Conservation (phyloP, 805 yeast genomes). For the Candida tallmaniae region DNA sequence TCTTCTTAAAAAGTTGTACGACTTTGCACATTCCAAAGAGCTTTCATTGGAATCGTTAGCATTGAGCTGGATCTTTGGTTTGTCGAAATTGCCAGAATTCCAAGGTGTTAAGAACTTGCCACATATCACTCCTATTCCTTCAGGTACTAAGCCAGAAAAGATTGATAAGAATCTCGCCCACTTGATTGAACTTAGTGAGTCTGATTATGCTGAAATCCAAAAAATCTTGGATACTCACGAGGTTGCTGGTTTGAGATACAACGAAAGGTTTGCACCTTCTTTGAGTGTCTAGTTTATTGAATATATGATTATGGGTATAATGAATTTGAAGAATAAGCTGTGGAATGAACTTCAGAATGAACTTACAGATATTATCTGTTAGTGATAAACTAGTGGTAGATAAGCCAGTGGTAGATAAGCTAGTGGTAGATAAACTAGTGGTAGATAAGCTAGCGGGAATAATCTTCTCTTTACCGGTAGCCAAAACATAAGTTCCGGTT, state of each 20-base stretch:
- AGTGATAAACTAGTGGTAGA: too few relatives aligned
- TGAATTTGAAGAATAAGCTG: too few relatives aligned
- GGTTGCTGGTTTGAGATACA: constrained; percentile 5
- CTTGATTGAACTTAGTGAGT: constrained; percentile 45
- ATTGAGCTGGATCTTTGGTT: constrained; percentile 46
- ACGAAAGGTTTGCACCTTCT: background rate
- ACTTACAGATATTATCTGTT: too few relatives aligned
- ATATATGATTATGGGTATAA: too few relatives aligned
- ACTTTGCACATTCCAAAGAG: constrained; percentile 1
- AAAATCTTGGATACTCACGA: constrained; percentile 1
- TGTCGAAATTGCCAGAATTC: constrained; percentile 59
- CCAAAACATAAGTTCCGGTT: too few relatives aligned
- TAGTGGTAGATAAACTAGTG: too few relatives aligned
- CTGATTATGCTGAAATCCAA: constrained; percentile 52
- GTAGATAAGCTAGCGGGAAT: too few relatives aligned
- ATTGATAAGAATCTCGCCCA: constrained; percentile 55
- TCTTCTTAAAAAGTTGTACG: constrained; percentile 42
- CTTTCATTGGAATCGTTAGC: constrained; percentile 4
- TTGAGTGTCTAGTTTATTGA: constrained; percentile 2
- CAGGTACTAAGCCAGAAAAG: constrained; percentile 58
- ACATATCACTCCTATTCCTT: constrained; percentile 74
- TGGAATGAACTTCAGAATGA: too few relatives aligned
- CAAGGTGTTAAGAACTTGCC: constrained; percentile 43
- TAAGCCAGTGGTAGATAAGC: too few relatives aligned
- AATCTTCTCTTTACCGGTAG: too few relatives aligned